Evolutionary conservation across 805 yeast species (phyloP), one percentile per base, ranked within the genome.

Genomic region (Saitoella complicata): DNA sequence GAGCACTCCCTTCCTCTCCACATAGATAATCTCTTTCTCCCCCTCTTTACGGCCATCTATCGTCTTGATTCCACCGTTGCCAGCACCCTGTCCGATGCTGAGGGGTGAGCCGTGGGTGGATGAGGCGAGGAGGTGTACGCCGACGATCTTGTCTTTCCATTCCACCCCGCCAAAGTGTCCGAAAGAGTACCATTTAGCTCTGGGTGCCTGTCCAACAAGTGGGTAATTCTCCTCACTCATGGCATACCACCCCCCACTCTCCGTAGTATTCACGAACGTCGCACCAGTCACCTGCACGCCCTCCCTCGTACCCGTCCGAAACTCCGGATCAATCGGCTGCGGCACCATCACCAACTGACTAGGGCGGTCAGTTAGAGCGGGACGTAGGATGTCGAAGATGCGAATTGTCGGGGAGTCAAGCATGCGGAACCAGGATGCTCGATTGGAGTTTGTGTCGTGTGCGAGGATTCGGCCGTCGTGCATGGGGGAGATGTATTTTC

Each of bases 201-300:
- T 54, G 0, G 94, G 88, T 0, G 95, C 91, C 6, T 84, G 73
- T 45, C 75, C 73, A 6, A 88, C 85, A 41, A 88, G 61, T 0
- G 95, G 95, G 57, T 79, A 88, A 52, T 76, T 70, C 29, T 62
- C 58, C 52, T 77, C 80, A 21, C 93, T 80, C 73, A 88, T 69
- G 4, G 95, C 95, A 65, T 73, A 83, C 94, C 95, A 87, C 1
- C 58, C 56, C 5, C 80, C 78, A 40, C 67, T 65, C 32, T 65
- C 66, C 0, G 86, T 75, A 32, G 76, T 69, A 47, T 76, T 83
- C 35, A 88, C 67, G 52, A 77, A 77, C 7, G 88, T 79, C 34
- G 49, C 49, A 6, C 43, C 51, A 32, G 41, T 8, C 21, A 31
- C 11, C 34, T 12, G 43, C 6, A n/a, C 21, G 3, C 9, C 13